Percentiles rank a stretch among this genome's conserved stretches.
These are phyloP conservation scores for Sporobolomyces phaffii DNA, from an alignment of 768 basidiomycete genomes.

Conservation along the genomic window DNA sequence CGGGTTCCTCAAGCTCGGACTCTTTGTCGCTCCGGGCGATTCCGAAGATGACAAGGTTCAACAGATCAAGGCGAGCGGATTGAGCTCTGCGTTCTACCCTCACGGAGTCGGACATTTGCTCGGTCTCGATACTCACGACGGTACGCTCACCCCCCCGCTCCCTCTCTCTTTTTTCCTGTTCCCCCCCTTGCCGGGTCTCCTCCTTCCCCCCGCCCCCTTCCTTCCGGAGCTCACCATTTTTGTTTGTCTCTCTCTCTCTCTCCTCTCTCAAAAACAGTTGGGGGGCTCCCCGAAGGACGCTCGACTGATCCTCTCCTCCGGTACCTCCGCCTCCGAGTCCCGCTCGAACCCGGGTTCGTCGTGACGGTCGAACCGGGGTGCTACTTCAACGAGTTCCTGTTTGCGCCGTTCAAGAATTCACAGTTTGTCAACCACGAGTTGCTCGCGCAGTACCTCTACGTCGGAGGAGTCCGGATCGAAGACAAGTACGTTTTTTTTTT, in stretches of 20 bases:
- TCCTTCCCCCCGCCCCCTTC: too few relatives aligned
- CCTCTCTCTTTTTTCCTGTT: constrained; percentile 50
- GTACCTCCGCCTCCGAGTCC: constrained; percentile 70
- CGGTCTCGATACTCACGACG: constrained; percentile 88
- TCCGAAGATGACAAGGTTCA: constrained; percentile 35
- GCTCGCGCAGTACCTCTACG: constrained; percentile 64
- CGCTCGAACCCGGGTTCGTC: constrained; percentile 72
- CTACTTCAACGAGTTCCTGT: constrained; percentile 43
- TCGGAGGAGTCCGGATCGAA: constrained; percentile 91
- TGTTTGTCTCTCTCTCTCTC: neutral
- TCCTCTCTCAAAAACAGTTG: constrained; percentile 20
- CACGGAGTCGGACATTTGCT: constrained; percentile 78
- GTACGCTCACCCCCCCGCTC: constrained; percentile 46
- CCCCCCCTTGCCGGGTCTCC: too few relatives aligned
- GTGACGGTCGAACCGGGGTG: constrained; percentile 49
- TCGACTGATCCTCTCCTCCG: constrained; percentile 55
- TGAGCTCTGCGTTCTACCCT: constrained; percentile 83
- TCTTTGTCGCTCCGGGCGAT: constrained; percentile 63
- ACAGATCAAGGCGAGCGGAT: constrained; percentile 64
- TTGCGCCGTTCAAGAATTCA: constrained; percentile 61
- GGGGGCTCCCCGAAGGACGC: constrained; percentile 39
- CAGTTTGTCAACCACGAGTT: constrained; percentile 64
- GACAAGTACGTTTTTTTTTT: constrained; percentile 53
- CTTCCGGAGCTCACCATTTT: neutral
- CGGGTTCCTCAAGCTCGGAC: constrained; percentile 74